Conservation (phyloP, 2,329 filamentous ascomycete genomes). For the Venturia nashicola region DNA sequence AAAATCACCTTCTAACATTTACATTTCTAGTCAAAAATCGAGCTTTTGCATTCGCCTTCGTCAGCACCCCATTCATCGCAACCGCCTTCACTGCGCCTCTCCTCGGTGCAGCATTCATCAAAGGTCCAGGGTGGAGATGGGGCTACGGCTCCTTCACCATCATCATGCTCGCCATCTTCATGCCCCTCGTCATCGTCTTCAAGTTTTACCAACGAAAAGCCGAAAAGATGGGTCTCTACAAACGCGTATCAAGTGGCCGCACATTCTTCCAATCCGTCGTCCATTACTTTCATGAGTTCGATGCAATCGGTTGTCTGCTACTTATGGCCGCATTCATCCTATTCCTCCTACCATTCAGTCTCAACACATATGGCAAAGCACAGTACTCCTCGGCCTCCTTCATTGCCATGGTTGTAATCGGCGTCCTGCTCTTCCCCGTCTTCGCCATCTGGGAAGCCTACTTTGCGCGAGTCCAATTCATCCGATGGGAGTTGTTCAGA, state of each 20-base stretch:
- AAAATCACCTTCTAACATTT: neutral
- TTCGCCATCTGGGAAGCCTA: constrained; percentile 29
- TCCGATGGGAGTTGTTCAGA: constrained; percentile 34
- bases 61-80: constrained; percentile 51
- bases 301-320: constrained; percentile 49
- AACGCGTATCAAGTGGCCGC: constrained; percentile 29
- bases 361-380: constrained; percentile 20
- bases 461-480: constrained; percentile 26
- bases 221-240: constrained; percentile 38
- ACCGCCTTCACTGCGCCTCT: constrained; percentile 52
- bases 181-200: constrained; percentile 46
- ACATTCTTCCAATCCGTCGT: constrained; percentile 34
- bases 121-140: constrained; percentile 51
- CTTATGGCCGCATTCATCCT: constrained; percentile 48
- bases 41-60: constrained; percentile 50
- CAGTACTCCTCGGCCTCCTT: constrained; percentile 26
- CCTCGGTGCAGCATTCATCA: constrained; percentile 43
- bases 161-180: constrained; percentile 46
- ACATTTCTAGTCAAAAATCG: constrained; percentile 40
- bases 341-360: constrained; percentile 56
- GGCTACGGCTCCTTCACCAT: constrained; percentile 56
- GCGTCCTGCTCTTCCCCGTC: constrained; percentile 22
- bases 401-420: constrained; percentile 29
- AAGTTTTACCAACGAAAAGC: constrained; percentile 29
- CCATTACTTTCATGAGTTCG: constrained; percentile 51